Evolutionary conservation across 768 basidiomycete genomes (phyloP).

Genomic region (Chalciporus piperatus): DNA sequence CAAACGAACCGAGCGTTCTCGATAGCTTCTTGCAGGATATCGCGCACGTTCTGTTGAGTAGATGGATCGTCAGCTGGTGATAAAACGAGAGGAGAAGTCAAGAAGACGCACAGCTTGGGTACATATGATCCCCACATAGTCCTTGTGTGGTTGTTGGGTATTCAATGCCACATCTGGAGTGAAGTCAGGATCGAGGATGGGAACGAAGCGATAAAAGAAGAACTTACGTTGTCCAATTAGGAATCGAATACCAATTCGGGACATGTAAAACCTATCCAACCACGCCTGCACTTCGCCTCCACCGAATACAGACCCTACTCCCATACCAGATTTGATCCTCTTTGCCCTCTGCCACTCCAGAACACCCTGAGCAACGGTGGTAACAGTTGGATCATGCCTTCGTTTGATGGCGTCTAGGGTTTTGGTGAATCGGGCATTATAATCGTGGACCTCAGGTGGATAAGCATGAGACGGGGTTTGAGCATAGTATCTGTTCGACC

Average conservation of each 20-base stretch:
- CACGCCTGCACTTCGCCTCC: constrained; percentile 90
- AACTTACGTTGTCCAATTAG: constrained; percentile 90
- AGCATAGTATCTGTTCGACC: constrained; percentile 72
- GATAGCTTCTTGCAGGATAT: constrained; percentile 97
- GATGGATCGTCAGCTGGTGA: not conserved
- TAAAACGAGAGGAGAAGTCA: not conserved
- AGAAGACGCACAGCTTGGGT: constrained; percentile 71
- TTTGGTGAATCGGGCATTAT: constrained; percentile 89
- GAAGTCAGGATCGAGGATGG: not conserved
- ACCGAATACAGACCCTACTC: constrained; percentile 43
- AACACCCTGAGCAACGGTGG: constrained; percentile 94
- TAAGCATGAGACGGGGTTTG: constrained; percentile 66
- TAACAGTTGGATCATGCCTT: constrained; percentile 96
- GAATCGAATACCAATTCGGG: constrained; percentile 93
- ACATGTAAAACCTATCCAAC: constrained; percentile 97
- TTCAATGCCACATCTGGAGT: constrained; percentile 87
- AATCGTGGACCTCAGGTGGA: constrained; percentile 93
- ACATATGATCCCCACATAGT: constrained; percentile 98
- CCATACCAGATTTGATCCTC: constrained; percentile 28
- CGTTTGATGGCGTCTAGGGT: constrained; percentile 85
- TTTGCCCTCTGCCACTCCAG: constrained; percentile 86
- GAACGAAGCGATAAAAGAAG: not conserved
- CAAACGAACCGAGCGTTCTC: constrained; percentile 73
- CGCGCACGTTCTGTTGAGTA: constrained; percentile 76
- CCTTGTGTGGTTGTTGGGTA: constrained; percentile 81